Evolutionary conservation across 1,139 yeast genomes (phyloP).

Genomic region (Blastobotrys elegans): DNA sequence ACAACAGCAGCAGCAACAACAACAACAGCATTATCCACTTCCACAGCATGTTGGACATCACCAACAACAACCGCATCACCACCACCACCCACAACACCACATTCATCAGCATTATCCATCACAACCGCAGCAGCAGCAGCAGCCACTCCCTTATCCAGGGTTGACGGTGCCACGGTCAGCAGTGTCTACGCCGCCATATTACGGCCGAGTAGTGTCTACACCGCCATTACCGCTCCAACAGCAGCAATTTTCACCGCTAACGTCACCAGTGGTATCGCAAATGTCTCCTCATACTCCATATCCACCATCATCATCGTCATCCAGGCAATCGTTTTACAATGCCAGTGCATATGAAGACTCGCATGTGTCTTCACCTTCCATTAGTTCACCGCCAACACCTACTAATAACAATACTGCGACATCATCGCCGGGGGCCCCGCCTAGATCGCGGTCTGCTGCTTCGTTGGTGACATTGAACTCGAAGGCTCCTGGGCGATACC

Average conservation of each 20-base stretch:
- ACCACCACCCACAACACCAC: constrained; percentile 9
- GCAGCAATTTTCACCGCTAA: constrained; percentile 6
- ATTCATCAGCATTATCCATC: constrained; percentile 8
- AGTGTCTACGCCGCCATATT: constrained; percentile 1
- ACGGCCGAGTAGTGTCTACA: not conserved
- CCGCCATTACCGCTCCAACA: constrained; percentile 2
- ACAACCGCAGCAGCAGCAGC: not conserved
- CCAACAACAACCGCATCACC: constrained; percentile 3
- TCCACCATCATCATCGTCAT: not conserved
- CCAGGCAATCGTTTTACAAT: constrained; percentile 6
- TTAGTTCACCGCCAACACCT: no score
- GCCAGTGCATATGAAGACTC: constrained; percentile 4
- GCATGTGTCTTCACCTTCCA: no score
- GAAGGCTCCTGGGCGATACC: constrained; percentile 29
- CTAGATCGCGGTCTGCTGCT: constrained; percentile 6
- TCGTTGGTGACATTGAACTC: constrained; percentile 1
- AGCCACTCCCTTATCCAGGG: not conserved
- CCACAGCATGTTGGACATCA: not conserved
- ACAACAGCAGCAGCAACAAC: constrained; percentile 12
- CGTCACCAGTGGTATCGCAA: constrained; percentile 5
- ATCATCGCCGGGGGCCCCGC: not conserved
- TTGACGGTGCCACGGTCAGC: constrained; percentile 9
- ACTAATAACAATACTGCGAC: not conserved
- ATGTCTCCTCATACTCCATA: constrained; percentile 3
- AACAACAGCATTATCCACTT: constrained; percentile 6